Base-by-base conservation (phyloP, 805 yeast genomes). In the Lachancea sp. region DNA sequence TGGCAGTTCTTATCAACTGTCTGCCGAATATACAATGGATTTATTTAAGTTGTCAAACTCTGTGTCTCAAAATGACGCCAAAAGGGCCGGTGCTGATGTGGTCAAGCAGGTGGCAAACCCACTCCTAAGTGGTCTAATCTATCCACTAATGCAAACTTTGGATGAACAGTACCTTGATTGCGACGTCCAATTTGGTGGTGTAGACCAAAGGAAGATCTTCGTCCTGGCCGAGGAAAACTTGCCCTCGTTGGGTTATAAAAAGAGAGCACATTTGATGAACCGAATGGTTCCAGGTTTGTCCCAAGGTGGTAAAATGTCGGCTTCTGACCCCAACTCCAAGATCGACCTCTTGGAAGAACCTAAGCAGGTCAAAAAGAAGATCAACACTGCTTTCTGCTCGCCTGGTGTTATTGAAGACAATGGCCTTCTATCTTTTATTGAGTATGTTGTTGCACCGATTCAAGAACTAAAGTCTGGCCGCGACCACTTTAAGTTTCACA, bases 21-120 rank as follows among this genome's bases (percentile, higher is more conserved):
- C 74, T 18, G 72, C 80, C 6, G 78, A 83, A 26, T 92, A 85
- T 69, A 83, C 95, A 7, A 61, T 92, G 79, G 99, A 92, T 58
- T 66, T 92, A 30, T 92, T 89, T 77, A 80, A 78, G 63, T 64
- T 92, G 58, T 74, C 94, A 34, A 92, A 90, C 63, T 62, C 69
- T 34, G 96, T 87, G 21, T 80, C 95, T 18, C 96, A 86, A 67
- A 89, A 90, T 61, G 97, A 89, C 61, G 96, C 97, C 45, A 86
- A 86, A 69, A 80, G 98, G 64, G 99, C 99, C 2, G 99, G 99
- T 63, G 97, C 99, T 8, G 99, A 92, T 65, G 99, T 92, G 41
- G 99, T 92, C 47, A 92, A 92, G 63, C 98, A 92, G 69, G 97
- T 89, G 34, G 79, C 86, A 26, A 89, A 89, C 65, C 98, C 99